Evolutionary conservation across 306 rosid genomes (phyloP).

Genomic region (Fagus crenata): DNA sequence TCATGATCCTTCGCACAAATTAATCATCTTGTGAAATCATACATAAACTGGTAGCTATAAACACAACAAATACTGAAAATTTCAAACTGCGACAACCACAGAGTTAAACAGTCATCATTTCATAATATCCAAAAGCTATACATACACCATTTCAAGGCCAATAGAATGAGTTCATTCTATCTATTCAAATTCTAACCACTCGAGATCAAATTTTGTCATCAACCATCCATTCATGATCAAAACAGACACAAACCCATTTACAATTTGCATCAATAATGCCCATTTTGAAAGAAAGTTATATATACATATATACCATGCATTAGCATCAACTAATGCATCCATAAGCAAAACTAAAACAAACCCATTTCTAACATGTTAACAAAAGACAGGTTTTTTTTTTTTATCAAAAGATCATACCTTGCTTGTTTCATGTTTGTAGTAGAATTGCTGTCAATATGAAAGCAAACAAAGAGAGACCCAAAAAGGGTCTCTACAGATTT

Average conservation of each 20-base stretch:
- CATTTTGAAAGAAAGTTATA: background rate
- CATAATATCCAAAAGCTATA: no score
- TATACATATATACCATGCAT: background rate
- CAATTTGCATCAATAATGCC: background rate
- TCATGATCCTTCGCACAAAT: background rate
- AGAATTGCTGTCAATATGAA: conserved; percentile 1
- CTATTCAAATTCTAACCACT: no score
- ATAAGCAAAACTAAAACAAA: background rate
- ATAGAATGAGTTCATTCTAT: no score
- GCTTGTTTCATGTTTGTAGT: background rate
- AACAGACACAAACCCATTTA: background rate
- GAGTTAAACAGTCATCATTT: background rate
- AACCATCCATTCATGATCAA: background rate
- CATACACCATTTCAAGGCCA: no score
- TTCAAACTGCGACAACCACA: background rate
- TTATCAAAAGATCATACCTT: conserved; percentile 33
- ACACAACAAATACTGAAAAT: background rate
- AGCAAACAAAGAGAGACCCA: conserved; percentile 21
- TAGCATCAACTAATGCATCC: background rate
- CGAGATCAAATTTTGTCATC: conserved; percentile 3
- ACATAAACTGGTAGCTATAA: background rate
- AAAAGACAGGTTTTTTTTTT: background rate
- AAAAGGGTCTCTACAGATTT: conserved; percentile 1
- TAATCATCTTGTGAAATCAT: background rate
- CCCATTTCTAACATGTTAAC: background rate